A percentile compares a stretch with the other conserved stretches of the same genome.
phyloP scores from a whole-genome alignment of 768 basidiomycete species.

The Naganishia onofrii region DNA sequence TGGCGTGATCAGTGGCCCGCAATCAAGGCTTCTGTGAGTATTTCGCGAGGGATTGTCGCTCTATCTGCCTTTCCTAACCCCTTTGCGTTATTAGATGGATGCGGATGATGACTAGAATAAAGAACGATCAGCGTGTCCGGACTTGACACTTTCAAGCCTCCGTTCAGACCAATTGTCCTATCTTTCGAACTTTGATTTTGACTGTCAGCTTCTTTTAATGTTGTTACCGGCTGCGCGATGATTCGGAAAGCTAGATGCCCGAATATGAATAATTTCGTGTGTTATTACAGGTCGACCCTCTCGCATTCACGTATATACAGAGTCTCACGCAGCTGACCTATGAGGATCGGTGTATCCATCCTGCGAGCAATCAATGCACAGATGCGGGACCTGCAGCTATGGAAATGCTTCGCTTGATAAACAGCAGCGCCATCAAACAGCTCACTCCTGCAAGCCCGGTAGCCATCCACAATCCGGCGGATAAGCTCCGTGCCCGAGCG shows the following conservation, averaged over 20 bases:
- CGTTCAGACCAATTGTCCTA: neutral
- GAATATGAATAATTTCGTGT: too few relatives aligned
- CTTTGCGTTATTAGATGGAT: neutral
- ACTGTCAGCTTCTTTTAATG: neutral
- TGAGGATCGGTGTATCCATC: neutral
- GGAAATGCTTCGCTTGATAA: constrained; percentile 13
- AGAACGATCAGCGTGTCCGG: neutral
- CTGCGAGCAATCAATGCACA: neutral
- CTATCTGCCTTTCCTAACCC: neutral
- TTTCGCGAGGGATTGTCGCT: neutral
- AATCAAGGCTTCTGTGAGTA: constrained; percentile 5
- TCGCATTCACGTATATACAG: too few relatives aligned
- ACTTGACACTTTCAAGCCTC: neutral
- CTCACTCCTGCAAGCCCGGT: constrained; percentile 9
- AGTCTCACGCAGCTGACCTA: too few relatives aligned
- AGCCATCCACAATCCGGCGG: constrained; percentile 10
- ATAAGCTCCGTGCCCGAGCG: neutral
- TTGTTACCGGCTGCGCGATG: too few relatives aligned
- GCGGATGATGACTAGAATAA: constrained; percentile 1
- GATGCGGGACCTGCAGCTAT: constrained; percentile 10
- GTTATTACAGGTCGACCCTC: too few relatives aligned
- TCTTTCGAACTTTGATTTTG: neutral
- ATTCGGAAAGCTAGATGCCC: too few relatives aligned
- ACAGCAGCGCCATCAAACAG: neutral
- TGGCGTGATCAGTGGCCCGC: constrained; percentile 1